Evolutionary conservation across 148 eudicot species (phyloP).

Genomic region (Rhododendron williamsianum): DNA sequence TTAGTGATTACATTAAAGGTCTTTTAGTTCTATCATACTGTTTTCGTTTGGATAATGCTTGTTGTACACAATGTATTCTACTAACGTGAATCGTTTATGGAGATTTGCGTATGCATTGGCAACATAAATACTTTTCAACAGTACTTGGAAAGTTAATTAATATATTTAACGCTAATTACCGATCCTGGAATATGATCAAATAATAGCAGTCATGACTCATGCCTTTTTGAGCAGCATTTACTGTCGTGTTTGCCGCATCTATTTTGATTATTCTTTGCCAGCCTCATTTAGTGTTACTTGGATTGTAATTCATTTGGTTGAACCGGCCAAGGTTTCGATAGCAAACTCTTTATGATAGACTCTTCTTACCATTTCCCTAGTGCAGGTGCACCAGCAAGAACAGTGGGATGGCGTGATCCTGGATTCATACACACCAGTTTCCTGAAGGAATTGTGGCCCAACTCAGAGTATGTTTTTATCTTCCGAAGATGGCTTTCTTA

Average conservation of each 20-base stretch:
- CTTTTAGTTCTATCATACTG: neutral
- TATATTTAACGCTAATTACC: neutral
- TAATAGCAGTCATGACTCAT: neutral
- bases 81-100: neutral
- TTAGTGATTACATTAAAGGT: neutral
- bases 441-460: conserved; percentile 87
- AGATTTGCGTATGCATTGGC: neutral
- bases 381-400: conserved; percentile 85
- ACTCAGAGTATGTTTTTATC: conserved; percentile 37
- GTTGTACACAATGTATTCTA: neutral
- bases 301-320: neutral
- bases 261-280: neutral
- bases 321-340: neutral
- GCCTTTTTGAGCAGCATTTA: neutral
- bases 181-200: neutral
- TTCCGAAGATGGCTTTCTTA: neutral
- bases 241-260: neutral
- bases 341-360: neutral
- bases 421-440: conserved; percentile 89
- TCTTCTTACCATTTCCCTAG: neutral
- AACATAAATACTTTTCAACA: neutral
- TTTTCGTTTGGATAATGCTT: neutral
- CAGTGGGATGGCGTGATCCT: conserved; percentile 98
- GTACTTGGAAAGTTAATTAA: neutral
- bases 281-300: neutral